phyloP scores from a whole-genome alignment of 2,329 filamentous ascomycete species.

The Cytospora leucostoma region DNA sequence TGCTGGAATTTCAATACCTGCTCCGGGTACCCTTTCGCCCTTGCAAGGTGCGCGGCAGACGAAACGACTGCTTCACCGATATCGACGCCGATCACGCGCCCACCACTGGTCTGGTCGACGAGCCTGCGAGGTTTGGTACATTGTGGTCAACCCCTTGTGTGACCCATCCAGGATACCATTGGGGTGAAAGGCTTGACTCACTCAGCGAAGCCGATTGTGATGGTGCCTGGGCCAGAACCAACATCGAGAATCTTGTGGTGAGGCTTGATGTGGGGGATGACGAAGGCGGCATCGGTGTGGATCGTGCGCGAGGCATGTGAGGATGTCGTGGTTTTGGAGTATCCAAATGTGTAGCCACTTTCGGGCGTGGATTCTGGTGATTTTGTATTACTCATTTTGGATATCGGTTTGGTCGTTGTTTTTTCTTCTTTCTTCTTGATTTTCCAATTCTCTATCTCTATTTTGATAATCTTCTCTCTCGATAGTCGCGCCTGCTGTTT shows the following conservation, averaged over 20 bases:
- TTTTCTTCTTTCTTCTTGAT: too few species aligned
- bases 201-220: slow-evolving; percentile 19
- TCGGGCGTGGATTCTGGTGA: not conserved
- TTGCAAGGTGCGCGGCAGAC: not conserved
- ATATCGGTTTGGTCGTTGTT: not conserved
- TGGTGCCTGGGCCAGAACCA: slow-evolving; percentile 23
- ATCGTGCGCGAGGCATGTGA: slow-evolving; percentile 23
- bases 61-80: slow-evolving; percentile 7
- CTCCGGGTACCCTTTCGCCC: not conserved
- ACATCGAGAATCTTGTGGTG: slow-evolving; percentile 21
- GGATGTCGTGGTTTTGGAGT: slow-evolving; percentile 15
- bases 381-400: not conserved
- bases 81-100: slow-evolving; percentile 20
- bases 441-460: too few species aligned
- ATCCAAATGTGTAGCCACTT: slow-evolving; percentile 10
- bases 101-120: not conserved
- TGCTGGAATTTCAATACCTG: slow-evolving; percentile 4
- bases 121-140: not conserved
- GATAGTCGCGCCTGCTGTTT: too few species aligned
- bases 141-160: not conserved
- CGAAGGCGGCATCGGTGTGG: slow-evolving; percentile 19
- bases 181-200: not conserved
- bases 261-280: slow-evolving; percentile 13
- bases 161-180: not conserved
- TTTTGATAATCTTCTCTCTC: too few species aligned